Evolutionary conservation across 768 basidiomycete species (phyloP).

Genomic region (Agaricus blazei): DNA sequence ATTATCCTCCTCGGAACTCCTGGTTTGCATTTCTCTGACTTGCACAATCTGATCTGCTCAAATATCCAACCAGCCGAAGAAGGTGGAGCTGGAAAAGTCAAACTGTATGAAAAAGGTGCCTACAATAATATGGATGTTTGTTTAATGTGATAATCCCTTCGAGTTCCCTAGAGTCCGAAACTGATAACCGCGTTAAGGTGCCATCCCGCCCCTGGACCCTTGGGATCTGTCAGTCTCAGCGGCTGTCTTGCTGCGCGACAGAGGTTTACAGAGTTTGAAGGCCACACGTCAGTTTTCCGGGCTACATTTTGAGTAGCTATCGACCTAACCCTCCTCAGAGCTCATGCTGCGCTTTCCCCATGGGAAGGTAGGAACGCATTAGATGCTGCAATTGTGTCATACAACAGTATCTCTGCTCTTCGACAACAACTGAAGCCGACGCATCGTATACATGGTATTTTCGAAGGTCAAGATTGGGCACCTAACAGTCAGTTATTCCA

Average conservation of each 20-base stretch:
- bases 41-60: background rate
- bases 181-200: slow-evolving; percentile 42
- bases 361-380: slow-evolving; percentile 84
- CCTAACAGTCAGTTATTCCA: slow-evolving; percentile 31
- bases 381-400: slow-evolving; percentile 84
- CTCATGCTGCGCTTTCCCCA: slow-evolving; percentile 74
- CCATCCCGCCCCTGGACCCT: slow-evolving; percentile 77
- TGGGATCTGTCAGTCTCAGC: slow-evolving; percentile 59
- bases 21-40: slow-evolving; percentile 32
- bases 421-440: slow-evolving; percentile 80
- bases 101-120: slow-evolving; percentile 67
- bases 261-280: slow-evolving; percentile 59
- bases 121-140: slow-evolving; percentile 77
- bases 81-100: slow-evolving; percentile 68
- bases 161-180: background rate
- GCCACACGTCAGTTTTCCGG: slow-evolving; percentile 54
- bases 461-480: slow-evolving; percentile 44
- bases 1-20: slow-evolving; percentile 76
- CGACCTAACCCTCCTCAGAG: slow-evolving; percentile 32
- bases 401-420: slow-evolving; percentile 72
- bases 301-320: background rate
- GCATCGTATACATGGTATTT: slow-evolving; percentile 75
- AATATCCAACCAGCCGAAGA: slow-evolving; percentile 57
- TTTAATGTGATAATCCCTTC: slow-evolving; percentile 47
- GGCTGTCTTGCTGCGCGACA: slow-evolving; percentile 60